Base-by-base conservation (phyloP, 768 basidiomycete genomes). In the Tremella fuciformis region DNA sequence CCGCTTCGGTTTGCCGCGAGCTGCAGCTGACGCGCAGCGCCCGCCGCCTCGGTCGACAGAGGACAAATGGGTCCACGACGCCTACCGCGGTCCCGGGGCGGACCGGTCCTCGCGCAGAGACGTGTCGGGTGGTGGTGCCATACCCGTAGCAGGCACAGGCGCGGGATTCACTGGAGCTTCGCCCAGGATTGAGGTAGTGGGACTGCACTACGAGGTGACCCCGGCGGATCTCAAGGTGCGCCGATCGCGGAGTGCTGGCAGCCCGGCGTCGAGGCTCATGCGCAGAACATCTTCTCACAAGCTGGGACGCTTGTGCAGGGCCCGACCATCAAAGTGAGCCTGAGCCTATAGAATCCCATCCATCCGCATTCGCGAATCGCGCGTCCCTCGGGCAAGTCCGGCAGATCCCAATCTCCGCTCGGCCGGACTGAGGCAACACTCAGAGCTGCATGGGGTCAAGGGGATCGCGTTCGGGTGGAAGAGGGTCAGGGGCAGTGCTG, bases 291-390 rank as follows among this genome's bases (percentile, higher is more conserved):
- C 68, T 94, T 93, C 82, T 88, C 89, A 71, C 85, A 88, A 76
- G 86, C 89, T 78, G 91, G 91, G 81, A 89, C 88, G 80, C 85
- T 94, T 78, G 83, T 89, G 74, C 86, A 89, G 79, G 89, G 91
- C 82, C 91, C 91, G 80, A 80, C 85, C 78, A 91, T 94, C 79
- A 89, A 88, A 87, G 91, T 94, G 91, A 87, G 91, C 78, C 78
- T 71, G 69, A 66, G 77, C 68, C 40, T 55, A 40, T 40, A 47
- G 25, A 53, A 4, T 11, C 11, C 29, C 11, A 11, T 55, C 11
- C 29, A 34, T 6, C 11, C 29, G 29, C 56, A 40, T 62, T 58
- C 42, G 24, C 25, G 37, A 50, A 55, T 53, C 61, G 38, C 56
- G 49, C 21, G n/a, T 52, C 38, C 37, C 8, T 52, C 8, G 6